These are phyloP conservation scores for Meyerozyma smithsonii DNA, from an alignment of 1,139 yeast genomes.

Conservation along the genomic window DNA sequence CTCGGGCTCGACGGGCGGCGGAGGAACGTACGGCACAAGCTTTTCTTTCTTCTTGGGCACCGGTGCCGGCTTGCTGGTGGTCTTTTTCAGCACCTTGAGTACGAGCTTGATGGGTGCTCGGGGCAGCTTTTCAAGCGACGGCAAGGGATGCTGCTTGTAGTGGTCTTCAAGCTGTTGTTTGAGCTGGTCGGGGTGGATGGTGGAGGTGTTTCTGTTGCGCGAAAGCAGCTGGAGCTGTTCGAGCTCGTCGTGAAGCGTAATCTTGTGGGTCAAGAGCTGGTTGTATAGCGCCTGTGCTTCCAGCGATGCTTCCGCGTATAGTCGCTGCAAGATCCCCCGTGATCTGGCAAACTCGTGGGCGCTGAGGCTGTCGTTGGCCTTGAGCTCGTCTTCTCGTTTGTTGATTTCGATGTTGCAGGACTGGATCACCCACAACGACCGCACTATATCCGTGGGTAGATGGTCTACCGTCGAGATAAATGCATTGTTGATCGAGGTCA, in stretches of 20 bases:
- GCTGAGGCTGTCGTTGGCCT: conserved; percentile 8
- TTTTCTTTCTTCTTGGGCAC: conserved; percentile 6
- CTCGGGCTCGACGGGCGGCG: conserved; percentile 5
- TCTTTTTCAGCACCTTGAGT: conserved; percentile 22
- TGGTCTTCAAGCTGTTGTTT: conserved; percentile 31
- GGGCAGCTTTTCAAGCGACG: conserved; percentile 16
- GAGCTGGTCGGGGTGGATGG: conserved; percentile 17
- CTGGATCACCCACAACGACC: conserved; percentile 45
- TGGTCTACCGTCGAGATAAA: conserved; percentile 45
- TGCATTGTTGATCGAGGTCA: conserved; percentile 30
- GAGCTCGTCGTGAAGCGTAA: conserved; percentile 26
- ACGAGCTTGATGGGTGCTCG: conserved; percentile 20
- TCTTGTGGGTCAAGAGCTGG: conserved; percentile 31
- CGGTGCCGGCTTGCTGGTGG: not conserved
- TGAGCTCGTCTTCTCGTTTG: conserved; percentile 17
- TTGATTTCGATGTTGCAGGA: conserved; percentile 30
- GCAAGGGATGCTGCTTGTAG: conserved; percentile 32
- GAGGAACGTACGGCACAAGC: conserved; percentile 3
- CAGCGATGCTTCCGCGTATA: conserved; percentile 25
- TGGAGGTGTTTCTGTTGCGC: conserved; percentile 10
- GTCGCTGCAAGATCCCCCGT: conserved; percentile 12
- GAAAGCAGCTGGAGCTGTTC: conserved; percentile 22
- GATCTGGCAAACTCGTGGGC: conserved; percentile 10
- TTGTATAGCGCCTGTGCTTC: conserved; percentile 32
- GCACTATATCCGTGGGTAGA: conserved; percentile 41